Conservation (phyloP, 1,139 yeast genomes). For the Candida sanyaensis region DNA sequence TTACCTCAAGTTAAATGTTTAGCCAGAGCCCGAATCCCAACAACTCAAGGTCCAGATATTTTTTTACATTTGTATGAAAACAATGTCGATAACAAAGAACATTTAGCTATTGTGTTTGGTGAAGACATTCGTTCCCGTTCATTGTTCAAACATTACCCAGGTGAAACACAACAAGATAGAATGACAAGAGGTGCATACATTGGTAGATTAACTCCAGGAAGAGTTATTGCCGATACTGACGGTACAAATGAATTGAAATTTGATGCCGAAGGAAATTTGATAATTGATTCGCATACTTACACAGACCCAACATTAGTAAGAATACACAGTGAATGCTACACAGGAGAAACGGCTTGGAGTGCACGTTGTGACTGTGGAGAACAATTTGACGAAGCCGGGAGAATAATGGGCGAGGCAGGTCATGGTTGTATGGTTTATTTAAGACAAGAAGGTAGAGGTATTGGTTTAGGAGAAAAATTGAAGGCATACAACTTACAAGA, state of each 20-base stretch:
- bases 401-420: slow-evolving; percentile 82
- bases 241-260: slow-evolving; percentile 47
- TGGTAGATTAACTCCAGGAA: slow-evolving; percentile 86
- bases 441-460: slow-evolving; percentile 98
- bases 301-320: slow-evolving; percentile 58
- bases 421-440: slow-evolving; percentile 94
- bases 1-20: slow-evolving; percentile 80
- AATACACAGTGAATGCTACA: slow-evolving; percentile 96
- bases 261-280: slow-evolving; percentile 46
- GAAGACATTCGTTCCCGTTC: slow-evolving; percentile 82
- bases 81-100: slow-evolving; percentile 88
- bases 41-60: slow-evolving; percentile 91
- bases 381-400: slow-evolving; percentile 97
- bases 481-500: slow-evolving; percentile 98
- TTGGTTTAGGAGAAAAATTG: slow-evolving; percentile 93
- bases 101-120: slow-evolving; percentile 95
- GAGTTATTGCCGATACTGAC: slow-evolving; percentile 69
- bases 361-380: slow-evolving; percentile 99
- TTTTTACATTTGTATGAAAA: slow-evolving; percentile 88
- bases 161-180: slow-evolving; percentile 86
- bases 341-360: slow-evolving; percentile 99
- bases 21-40: slow-evolving; percentile 91
- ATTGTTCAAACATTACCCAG: slow-evolving; percentile 58
- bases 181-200: slow-evolving; percentile 98
- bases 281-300: slow-evolving; percentile 40